These are phyloP conservation scores for Venturiaceae sp. DNA, from an alignment of 2,329 filamentous ascomycete species.

Conservation along the genomic window DNA sequence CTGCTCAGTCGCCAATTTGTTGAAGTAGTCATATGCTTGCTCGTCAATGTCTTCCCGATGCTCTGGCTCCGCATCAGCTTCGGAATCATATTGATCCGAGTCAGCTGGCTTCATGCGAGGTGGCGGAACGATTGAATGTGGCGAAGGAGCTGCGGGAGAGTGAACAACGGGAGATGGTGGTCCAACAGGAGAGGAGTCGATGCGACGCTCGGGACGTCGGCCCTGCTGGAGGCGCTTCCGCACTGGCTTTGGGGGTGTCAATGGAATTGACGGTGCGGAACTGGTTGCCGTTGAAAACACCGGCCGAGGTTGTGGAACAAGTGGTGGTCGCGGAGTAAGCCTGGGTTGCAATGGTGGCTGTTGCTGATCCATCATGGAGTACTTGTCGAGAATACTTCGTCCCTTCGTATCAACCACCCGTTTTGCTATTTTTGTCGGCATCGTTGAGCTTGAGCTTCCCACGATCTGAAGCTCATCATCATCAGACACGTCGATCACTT, in stretches of 20 bases:
- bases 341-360: neutral
- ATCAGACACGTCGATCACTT: conserved; percentile 10
- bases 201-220: neutral
- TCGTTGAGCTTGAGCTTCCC: no score
- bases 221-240: neutral
- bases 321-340: neutral
- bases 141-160: neutral
- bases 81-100: conserved; percentile 1
- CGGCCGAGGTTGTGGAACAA: neutral
- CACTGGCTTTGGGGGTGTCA: neutral
- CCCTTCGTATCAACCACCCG: neutral
- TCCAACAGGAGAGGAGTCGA: conserved; percentile 1
- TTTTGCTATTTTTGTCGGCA: no score
- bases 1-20: conserved; percentile 56
- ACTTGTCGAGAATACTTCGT: neutral
- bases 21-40: conserved; percentile 70
- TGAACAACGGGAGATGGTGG: neutral
- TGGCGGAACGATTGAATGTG: neutral
- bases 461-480: conserved; percentile 4
- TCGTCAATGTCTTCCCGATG: conserved; percentile 30
- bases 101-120: neutral
- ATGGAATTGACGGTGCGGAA: neutral
- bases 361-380: neutral
- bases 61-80: neutral
- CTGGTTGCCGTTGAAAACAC: neutral